Conservation (phyloP, 768 basidiomycete species). For the Tubosaeta sp. region DNA sequence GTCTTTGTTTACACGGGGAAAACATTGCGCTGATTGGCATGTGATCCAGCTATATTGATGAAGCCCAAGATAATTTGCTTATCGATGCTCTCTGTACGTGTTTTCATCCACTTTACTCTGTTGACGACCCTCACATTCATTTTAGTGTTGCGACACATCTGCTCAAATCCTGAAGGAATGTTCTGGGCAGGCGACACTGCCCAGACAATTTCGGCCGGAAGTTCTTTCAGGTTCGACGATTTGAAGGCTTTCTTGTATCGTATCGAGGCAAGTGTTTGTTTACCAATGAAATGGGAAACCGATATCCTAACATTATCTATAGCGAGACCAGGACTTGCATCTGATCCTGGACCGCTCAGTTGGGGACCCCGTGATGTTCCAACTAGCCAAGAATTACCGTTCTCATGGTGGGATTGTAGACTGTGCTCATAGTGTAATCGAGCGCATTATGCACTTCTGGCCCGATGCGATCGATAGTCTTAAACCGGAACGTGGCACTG, state of each 20-base stretch:
- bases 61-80: constrained; percentile 68
- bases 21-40: neutral
- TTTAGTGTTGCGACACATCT: constrained; percentile 60
- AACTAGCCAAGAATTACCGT: constrained; percentile 62
- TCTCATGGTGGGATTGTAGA: constrained; percentile 74
- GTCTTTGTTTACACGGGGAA: constrained; percentile 11
- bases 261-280: constrained; percentile 45
- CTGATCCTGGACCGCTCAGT: constrained; percentile 13
- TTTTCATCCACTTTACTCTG: neutral
- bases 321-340: constrained; percentile 21
- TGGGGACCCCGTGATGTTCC: constrained; percentile 41
- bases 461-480: constrained; percentile 60
- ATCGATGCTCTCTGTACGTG: constrained; percentile 58
- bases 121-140: constrained; percentile 2
- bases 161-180: constrained; percentile 60
- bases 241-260: constrained; percentile 64
- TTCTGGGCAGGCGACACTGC: constrained; percentile 83
- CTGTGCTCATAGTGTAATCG: constrained; percentile 61
- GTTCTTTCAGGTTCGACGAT: constrained; percentile 68
- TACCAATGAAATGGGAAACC: neutral
- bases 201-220: constrained; percentile 71
- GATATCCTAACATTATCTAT: neutral
- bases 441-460: constrained; percentile 60
- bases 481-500: constrained; percentile 49
- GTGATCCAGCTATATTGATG: constrained; percentile 55